A percentile compares a stretch with the other conserved stretches of the same genome.
These are phyloP conservation scores for Xylaria sp. DNA, from an alignment of 2,329 filamentous ascomycete genomes.

Conservation along the genomic window DNA sequence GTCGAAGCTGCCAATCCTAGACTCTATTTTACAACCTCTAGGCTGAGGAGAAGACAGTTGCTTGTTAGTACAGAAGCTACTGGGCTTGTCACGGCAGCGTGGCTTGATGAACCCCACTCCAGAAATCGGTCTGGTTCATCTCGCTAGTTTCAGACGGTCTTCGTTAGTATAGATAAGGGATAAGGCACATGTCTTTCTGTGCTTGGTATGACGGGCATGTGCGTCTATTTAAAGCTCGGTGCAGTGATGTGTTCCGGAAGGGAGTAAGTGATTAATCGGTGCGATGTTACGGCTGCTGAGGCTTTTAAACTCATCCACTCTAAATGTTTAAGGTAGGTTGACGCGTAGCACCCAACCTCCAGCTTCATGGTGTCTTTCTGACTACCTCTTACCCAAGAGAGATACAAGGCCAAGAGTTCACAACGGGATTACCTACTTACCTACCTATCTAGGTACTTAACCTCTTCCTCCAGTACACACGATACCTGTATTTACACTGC, in stretches of 20 bases:
- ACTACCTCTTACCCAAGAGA: too few species aligned
- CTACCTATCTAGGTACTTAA: not conserved
- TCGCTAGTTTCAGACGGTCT: slow-evolving; percentile 1
- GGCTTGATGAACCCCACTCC: slow-evolving; percentile 14
- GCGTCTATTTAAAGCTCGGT: not conserved
- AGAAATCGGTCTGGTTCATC: slow-evolving; percentile 5
- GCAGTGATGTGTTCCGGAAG: not conserved
- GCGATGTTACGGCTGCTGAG: not conserved
- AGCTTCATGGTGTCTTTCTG: not conserved
- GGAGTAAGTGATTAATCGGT: too few species aligned
- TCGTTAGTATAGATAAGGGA: not conserved
- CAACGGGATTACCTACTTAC: not conserved
- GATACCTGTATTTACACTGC: not conserved
- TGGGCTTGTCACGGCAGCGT: slow-evolving; percentile 8
- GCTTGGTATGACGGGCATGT: not conserved
- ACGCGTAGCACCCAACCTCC: not conserved
- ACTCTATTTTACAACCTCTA: not conserved
- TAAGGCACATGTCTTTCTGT: slow-evolving; percentile 5
- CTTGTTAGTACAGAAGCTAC: not conserved
- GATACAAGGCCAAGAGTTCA: not conserved
- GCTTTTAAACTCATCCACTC: not conserved
- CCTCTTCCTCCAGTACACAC: not conserved
- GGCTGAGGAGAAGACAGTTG: not conserved
- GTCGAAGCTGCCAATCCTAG: not conserved
- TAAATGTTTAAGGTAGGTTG: not conserved